A percentile compares a stretch with the other conserved stretches of the same genome.
Evolutionary conservation across 2,329 filamentous ascomycete genomes (phyloP).

Genomic region (Aspergillus sp.): DNA sequence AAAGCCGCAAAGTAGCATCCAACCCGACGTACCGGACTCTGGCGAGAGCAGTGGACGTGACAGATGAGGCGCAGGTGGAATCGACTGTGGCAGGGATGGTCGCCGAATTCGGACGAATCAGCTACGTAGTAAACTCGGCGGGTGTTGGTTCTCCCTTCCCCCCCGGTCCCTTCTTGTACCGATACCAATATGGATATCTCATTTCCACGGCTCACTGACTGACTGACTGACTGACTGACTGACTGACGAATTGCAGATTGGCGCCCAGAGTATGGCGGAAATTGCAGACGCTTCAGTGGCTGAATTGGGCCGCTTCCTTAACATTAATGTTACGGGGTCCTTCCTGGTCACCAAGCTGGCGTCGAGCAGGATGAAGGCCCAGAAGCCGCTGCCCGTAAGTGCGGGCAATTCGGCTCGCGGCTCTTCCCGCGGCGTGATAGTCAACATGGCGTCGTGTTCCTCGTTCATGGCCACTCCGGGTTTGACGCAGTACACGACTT

Average conservation of each 20-base stretch:
- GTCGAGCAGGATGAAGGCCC: too few relatives aligned
- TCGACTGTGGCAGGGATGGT: slow-evolving; percentile 12
- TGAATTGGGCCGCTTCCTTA: slow-evolving; percentile 27
- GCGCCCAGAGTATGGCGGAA: background rate
- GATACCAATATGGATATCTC: background rate
- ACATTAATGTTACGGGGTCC: slow-evolving; percentile 28
- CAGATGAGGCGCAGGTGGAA: slow-evolving; percentile 11
- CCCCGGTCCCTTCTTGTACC: too few relatives aligned
- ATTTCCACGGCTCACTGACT: too few relatives aligned
- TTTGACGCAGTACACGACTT: too few relatives aligned
- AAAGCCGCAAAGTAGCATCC: slow-evolving; percentile 15
- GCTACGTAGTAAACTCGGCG: slow-evolving; percentile 17
- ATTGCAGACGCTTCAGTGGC: slow-evolving; percentile 5
- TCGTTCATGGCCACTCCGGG: slow-evolving; percentile 27
- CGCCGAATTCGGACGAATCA: slow-evolving; percentile 15
- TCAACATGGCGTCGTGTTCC: slow-evolving; percentile 31
- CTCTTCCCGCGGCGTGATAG: slow-evolving; percentile 23
- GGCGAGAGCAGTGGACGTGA: slow-evolving; percentile 16
- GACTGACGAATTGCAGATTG: slow-evolving; percentile 3
- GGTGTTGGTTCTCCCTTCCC: slow-evolving; percentile 7
- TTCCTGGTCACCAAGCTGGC: too few relatives aligned
- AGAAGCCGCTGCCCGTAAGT: too few relatives aligned
- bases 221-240: too few relatives aligned
- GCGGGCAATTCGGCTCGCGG: too few relatives aligned
- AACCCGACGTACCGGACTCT: slow-evolving; percentile 16